Evolutionary conservation across 2,329 filamentous ascomycete genomes (phyloP), one percentile per base, ranked within the genome.

Genomic region (Chrysoporthe austroafricana): DNA sequence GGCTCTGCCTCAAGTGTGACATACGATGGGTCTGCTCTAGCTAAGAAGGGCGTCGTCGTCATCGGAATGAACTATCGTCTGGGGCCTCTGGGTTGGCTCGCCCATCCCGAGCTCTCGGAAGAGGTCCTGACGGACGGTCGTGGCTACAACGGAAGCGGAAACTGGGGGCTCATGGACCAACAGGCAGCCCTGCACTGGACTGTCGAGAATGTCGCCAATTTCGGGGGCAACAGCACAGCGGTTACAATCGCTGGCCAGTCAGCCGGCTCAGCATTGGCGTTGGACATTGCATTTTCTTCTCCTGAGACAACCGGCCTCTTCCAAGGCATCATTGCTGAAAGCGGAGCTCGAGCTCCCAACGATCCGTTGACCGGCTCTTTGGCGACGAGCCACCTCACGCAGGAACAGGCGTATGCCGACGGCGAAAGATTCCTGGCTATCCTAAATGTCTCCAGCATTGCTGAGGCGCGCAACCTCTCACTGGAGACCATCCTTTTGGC

Each of bases 11-110:
- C 39, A 14, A 39, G 46, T 36, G 72, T 76, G 0, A 83, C 89
- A 69, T 81, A 85, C 68, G 84, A 91, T 72, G 89, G 85, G 0
- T 82, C 80, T 2, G 85, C 84, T 1, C 76, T 92, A 46, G 81
- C 91, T 57, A 72, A 79, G 62, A 88, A 88, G 0, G 84, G 85
- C n/a, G 88, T 93, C 34, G 79, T 94, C 0, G 86, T 93, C 0
- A 90, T 94, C 1, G 89, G 83, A 13, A 85, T 92, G 77, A 94
- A 93, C 77, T 94, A 94, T 74, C 88, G 91, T 4, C 90, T 94
- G 14, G 91, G 91, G 0, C 84, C 86, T 0, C 93, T 88, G 71
- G 91, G 92, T 0, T 94, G 93, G 74, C 81, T 94, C 9, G 86
- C 87, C 1, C 82, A 87, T 64, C 79, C 85, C n/a, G 84, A 90